Evolutionary conservation across 768 basidiomycete species (phyloP).

Genomic region (Royoungia palumana): DNA sequence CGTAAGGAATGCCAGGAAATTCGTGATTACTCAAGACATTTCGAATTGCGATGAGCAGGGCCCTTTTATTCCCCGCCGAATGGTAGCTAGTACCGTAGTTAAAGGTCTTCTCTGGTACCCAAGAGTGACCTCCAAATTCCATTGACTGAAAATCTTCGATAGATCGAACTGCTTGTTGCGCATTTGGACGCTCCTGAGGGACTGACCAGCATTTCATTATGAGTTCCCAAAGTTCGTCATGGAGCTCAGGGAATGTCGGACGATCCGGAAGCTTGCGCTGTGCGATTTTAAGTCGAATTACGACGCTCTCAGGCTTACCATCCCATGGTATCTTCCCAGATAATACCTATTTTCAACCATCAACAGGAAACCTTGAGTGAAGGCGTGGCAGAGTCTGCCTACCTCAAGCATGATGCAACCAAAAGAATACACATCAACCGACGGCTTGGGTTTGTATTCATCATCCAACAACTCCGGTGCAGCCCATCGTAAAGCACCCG

Average conservation of each 20-base stretch:
- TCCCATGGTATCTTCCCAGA: conserved; percentile 1
- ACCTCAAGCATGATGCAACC: conserved; percentile 26
- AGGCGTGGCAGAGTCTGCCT: background rate
- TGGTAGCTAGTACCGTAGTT: too few relatives aligned
- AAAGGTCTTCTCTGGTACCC: too few relatives aligned
- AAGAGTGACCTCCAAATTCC: too few relatives aligned
- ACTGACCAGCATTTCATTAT: background rate
- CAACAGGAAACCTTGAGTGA: background rate
- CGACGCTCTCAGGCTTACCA: background rate
- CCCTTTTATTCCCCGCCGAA: background rate
- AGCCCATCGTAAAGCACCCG: conserved; percentile 45
- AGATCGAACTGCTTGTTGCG: background rate
- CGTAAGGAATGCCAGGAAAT: too few relatives aligned
- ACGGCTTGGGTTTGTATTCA: conserved; percentile 7
- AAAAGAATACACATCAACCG: conserved; percentile 13
- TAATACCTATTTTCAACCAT: background rate
- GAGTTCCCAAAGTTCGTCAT: conserved; percentile 1
- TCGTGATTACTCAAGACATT: background rate
- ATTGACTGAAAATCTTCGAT: too few relatives aligned
- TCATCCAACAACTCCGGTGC: conserved; percentile 33
- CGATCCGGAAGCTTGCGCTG: background rate
- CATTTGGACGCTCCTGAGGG: background rate
- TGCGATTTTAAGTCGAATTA: background rate
- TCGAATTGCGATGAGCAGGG: conserved; percentile 8
- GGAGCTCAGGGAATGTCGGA: background rate